Conservation (phyloP, 2,329 filamentous ascomycete genomes). For the Ophiostoma himal-ulmi region DNA sequence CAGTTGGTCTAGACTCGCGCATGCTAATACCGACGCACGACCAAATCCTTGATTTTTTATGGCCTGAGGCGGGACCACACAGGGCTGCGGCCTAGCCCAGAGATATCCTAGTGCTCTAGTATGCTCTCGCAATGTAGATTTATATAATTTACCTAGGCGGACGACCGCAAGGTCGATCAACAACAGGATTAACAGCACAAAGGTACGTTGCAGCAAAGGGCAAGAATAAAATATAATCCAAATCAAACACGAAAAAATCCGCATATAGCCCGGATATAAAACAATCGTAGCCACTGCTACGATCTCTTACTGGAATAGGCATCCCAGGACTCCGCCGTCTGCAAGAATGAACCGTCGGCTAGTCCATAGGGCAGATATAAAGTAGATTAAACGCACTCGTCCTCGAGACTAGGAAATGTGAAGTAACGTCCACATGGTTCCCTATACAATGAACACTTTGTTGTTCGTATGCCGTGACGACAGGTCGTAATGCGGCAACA, state of each 20-base stretch:
- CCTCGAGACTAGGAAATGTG: not conserved
- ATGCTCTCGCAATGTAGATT: not conserved
- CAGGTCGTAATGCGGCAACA: not conserved
- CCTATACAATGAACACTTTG: not conserved
- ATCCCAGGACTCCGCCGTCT: not conserved
- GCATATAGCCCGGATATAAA: not conserved
- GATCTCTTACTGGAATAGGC: not conserved
- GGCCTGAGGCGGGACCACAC: slow-evolving; percentile 9
- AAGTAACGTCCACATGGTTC: not conserved
- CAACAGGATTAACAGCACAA: slow-evolving; percentile 1
- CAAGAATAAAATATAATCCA: not conserved
- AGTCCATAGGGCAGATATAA: not conserved
- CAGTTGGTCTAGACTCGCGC: not conserved
- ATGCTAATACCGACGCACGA: not conserved
- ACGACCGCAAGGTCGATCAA: not conserved
- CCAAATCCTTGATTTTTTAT: slow-evolving; percentile 8
- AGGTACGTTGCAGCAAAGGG: not conserved
- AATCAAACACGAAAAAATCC: not conserved
- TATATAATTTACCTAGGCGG: not conserved
- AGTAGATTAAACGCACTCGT: not conserved
- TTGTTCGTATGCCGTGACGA: not conserved
- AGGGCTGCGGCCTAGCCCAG: slow-evolving; percentile 2
- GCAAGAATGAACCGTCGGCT: not conserved
- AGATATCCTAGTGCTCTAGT: not conserved
- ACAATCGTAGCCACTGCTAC: not conserved